These are phyloP conservation scores for Neoboletus subvelutipes DNA, from an alignment of 768 basidiomycete genomes.

Conservation along the genomic window DNA sequence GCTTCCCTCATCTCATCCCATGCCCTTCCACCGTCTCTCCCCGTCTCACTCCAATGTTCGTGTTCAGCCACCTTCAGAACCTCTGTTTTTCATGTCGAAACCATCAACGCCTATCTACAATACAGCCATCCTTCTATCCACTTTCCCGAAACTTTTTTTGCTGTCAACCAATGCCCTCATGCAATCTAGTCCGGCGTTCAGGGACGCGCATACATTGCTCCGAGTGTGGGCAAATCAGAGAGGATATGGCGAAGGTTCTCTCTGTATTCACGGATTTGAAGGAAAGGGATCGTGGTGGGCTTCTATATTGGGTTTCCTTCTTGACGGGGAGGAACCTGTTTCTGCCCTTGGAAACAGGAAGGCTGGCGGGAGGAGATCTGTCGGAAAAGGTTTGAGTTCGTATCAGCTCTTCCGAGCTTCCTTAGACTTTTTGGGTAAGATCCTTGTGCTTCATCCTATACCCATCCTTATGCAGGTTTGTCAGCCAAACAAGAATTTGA, in stretches of 20 bases:
- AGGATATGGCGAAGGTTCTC: constrained; percentile 63
- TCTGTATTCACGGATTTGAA: constrained; percentile 71
- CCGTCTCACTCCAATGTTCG: constrained; percentile 74
- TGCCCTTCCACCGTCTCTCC: constrained; percentile 65
- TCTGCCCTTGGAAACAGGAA: constrained; percentile 25
- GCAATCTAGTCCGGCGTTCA: constrained; percentile 55
- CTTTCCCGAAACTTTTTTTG: constrained; percentile 38
- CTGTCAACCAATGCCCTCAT: constrained; percentile 49
- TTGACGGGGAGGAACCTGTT: constrained; percentile 63
- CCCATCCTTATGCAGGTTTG: constrained; percentile 11
- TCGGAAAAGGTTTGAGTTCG: constrained; percentile 83
- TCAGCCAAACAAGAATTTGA: constrained; percentile 72
- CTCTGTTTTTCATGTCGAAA: constrained; percentile 22
- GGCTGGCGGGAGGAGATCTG: constrained; percentile 44
- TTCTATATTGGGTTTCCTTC: constrained; percentile 55
- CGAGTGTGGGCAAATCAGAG: constrained; percentile 90
- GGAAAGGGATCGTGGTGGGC: constrained; percentile 68
- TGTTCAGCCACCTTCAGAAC: constrained; percentile 25
- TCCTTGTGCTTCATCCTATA: neutral
- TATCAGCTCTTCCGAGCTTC: constrained; percentile 89
- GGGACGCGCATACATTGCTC: constrained; percentile 73
- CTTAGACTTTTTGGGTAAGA: constrained; percentile 78
- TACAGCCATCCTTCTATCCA: constrained; percentile 57
- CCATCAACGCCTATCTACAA: constrained; percentile 79
- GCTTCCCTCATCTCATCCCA: constrained; percentile 57